Conservation (phyloP, 805 yeast genomes). For the Lipomyces yamadae region DNA sequence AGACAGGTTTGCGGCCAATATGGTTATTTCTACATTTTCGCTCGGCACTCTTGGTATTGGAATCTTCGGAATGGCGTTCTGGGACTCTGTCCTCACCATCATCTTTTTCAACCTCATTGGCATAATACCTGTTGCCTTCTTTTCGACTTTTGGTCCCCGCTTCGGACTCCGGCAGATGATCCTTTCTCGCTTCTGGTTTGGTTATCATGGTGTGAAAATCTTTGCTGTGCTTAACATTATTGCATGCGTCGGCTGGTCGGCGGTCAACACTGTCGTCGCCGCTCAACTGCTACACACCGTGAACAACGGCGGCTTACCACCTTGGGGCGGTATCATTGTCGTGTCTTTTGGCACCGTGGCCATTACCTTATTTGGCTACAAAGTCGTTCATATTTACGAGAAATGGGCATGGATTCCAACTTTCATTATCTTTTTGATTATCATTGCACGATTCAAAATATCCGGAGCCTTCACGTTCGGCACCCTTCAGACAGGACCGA, state of each 20-base stretch:
- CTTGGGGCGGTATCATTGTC: constrained; percentile 88
- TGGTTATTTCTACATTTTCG: constrained; percentile 82
- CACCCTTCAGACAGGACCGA: constrained; percentile 58
- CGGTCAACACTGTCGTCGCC: constrained; percentile 86
- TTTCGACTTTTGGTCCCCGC: constrained; percentile 80
- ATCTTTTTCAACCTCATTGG: constrained; percentile 78
- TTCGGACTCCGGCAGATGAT: constrained; percentile 90
- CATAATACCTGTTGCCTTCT: constrained; percentile 76
- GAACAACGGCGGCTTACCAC: constrained; percentile 69
- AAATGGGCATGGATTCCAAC: constrained; percentile 90
- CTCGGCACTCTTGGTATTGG: constrained; percentile 74
- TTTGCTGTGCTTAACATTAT: constrained; percentile 77
- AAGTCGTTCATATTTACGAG: constrained; percentile 79
- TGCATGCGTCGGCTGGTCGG: constrained; percentile 95
- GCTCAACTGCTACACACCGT: constrained; percentile 83
- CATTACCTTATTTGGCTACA: constrained; percentile 84
- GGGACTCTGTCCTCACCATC: constrained; percentile 68
- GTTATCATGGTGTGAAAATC: constrained; percentile 74
- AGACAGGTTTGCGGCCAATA: constrained; percentile 68
- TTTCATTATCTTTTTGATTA: constrained; percentile 69
- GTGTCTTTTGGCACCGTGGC: constrained; percentile 66
- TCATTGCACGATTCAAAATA: constrained; percentile 74
- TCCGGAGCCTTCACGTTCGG: constrained; percentile 67
- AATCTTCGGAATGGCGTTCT: constrained; percentile 70
- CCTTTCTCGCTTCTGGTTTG: constrained; percentile 75